Conservation (phyloP, 2,329 filamentous ascomycete genomes). For the Colletotrichum melonis region DNA sequence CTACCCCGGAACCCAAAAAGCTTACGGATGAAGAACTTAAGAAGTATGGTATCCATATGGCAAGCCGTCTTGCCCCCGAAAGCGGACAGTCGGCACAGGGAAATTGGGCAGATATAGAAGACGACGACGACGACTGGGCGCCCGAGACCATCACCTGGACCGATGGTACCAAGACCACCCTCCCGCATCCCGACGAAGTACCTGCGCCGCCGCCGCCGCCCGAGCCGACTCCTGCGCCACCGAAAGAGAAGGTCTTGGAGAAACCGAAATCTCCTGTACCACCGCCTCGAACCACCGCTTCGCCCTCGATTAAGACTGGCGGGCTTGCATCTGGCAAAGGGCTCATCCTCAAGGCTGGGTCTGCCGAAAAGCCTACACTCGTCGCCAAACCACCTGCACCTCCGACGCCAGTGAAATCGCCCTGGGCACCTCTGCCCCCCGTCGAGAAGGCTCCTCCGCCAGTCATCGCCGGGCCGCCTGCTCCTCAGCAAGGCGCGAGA, state of each 20-base stretch:
- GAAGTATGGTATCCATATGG: conserved; percentile 88
- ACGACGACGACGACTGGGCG: conserved; percentile 89
- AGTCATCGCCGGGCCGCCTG: conserved; percentile 67
- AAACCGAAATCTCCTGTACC: conserved; percentile 58
- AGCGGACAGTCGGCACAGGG: conserved; percentile 76
- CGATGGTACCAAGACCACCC: conserved; percentile 85
- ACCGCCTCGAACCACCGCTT: conserved; percentile 44
- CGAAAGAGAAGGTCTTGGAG: conserved; percentile 48
- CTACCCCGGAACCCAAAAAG: conserved; percentile 80
- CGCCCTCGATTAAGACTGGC: conserved; percentile 56
- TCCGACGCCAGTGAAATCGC: conserved; percentile 83
- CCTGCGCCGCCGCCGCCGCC: conserved; percentile 42
- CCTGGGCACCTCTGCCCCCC: conserved; percentile 89
- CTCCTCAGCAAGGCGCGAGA: conserved; percentile 42
- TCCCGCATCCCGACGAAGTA: conserved; percentile 71
- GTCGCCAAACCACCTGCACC: conserved; percentile 77
- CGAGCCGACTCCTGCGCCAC: conserved; percentile 41
- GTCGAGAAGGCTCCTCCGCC: conserved; percentile 85
- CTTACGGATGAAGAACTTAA: conserved; percentile 89
- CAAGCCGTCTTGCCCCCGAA: conserved; percentile 80
- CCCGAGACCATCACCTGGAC: conserved; percentile 89
- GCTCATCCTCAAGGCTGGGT: conserved; percentile 72
- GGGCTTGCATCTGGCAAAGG: conserved; percentile 67
- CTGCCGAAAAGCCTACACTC: conserved; percentile 76
- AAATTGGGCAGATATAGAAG: conserved; percentile 92